Evolutionary conservation across 441 rosid genomes (phyloP).

Genomic region (Pelargonium myrrhifolium): DNA sequence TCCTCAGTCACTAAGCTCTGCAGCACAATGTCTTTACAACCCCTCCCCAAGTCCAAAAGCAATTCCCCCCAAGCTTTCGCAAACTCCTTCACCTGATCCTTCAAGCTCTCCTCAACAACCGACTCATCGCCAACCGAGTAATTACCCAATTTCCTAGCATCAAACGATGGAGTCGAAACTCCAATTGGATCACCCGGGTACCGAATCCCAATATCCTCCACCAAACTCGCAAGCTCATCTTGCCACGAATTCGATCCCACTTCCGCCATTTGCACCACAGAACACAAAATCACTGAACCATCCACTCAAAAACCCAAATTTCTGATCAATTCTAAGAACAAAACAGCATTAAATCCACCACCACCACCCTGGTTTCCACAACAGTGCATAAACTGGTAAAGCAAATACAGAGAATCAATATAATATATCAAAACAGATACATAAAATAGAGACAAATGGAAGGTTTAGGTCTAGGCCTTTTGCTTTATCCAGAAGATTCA

Average conservation of each 20-base stretch:
- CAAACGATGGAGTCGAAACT: constrained; percentile 21
- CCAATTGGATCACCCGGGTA: constrained; percentile 37
- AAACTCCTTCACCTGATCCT: constrained; percentile 64
- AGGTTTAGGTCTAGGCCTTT: constrained; percentile 11
- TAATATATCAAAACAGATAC: constrained; percentile 5
- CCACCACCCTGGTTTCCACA: not conserved
- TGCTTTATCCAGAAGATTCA: constrained; percentile 26
- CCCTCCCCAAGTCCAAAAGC: constrained; percentile 77
- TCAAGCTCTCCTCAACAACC: constrained; percentile 38
- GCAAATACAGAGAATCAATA: constrained; percentile 8
- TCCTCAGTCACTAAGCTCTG: constrained; percentile 67
- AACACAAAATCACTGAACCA: constrained; percentile 1
- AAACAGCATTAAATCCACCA: not conserved
- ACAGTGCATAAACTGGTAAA: not conserved
- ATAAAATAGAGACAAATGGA: constrained; percentile 8
- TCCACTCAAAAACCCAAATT: constrained; percentile 9
- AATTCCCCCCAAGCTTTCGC: constrained; percentile 86
- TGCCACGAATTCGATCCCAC: constrained; percentile 55
- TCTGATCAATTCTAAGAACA: constrained; percentile 3
- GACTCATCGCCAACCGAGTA: constrained; percentile 16
- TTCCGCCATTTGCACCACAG: constrained; percentile 41
- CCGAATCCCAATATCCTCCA: constrained; percentile 38
- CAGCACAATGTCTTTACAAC: constrained; percentile 57
- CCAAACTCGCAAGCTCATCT: constrained; percentile 60
- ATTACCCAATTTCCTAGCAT: constrained; percentile 17